A percentile compares a stretch with the other conserved stretches of the same genome.
Evolutionary conservation across 2,329 filamentous ascomycete species (phyloP).

Genomic region (Pyrenochaeta sp.): DNA sequence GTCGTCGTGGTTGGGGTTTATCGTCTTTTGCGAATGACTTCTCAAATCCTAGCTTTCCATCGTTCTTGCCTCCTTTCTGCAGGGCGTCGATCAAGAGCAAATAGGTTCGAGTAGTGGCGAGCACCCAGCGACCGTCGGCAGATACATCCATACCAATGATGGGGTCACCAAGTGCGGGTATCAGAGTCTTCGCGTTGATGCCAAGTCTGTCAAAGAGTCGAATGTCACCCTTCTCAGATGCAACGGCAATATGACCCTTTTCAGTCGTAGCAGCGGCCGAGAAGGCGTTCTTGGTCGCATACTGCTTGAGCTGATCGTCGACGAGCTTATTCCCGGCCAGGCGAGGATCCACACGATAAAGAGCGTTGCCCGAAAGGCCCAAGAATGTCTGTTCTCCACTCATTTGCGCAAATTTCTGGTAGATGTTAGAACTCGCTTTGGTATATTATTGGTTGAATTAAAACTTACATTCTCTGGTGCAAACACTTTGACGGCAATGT

Average conservation of each 20-base stretch:
- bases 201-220: slow-evolving; percentile 95
- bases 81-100: slow-evolving; percentile 90
- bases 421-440: slow-evolving; percentile 29
- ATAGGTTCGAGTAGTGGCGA: slow-evolving; percentile 93
- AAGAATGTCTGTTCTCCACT: slow-evolving; percentile 94
- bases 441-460: background rate
- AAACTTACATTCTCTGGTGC: slow-evolving; percentile 78
- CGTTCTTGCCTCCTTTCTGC: slow-evolving; percentile 93
- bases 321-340: slow-evolving; percentile 91
- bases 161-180: slow-evolving; percentile 91
- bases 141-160: slow-evolving; percentile 96
- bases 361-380: slow-evolving; percentile 88
- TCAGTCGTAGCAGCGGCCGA: slow-evolving; percentile 93
- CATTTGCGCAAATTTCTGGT: slow-evolving; percentile 93
- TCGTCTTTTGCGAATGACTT: slow-evolving; percentile 89
- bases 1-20: slow-evolving; percentile 90
- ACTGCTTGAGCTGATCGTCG: slow-evolving; percentile 92
- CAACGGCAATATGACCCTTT: slow-evolving; percentile 95
- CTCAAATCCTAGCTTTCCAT: slow-evolving; percentile 97
- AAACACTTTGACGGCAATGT: slow-evolving; percentile 91
- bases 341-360: slow-evolving; percentile 93
- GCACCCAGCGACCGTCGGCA: slow-evolving; percentile 92
- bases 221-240: slow-evolving; percentile 97
- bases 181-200: slow-evolving; percentile 96
- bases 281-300: slow-evolving; percentile 96